These are phyloP conservation scores for Sisymbrium altissimum DNA, from an alignment of 345 rosid genomes.

Conservation along the genomic window DNA sequence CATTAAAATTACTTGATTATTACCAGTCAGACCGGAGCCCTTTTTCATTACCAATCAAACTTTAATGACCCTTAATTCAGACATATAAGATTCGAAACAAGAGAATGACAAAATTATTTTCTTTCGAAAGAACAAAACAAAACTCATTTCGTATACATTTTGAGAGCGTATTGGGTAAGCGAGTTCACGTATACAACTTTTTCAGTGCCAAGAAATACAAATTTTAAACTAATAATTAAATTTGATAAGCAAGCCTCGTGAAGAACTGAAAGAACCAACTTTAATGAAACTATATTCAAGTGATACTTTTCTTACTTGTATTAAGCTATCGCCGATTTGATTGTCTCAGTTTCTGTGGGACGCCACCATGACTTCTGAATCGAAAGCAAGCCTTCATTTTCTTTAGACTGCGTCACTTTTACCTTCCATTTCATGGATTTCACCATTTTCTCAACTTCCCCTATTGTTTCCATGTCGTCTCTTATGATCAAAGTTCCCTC, in stretches of 20 bases:
- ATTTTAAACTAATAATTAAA: not conserved
- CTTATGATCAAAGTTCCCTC: slow-evolving; percentile 69
- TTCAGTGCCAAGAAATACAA: not conserved
- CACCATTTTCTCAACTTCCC: slow-evolving; percentile 56
- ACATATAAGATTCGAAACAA: not conserved
- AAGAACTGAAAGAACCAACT: not conserved
- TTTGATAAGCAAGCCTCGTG: slow-evolving; percentile 2
- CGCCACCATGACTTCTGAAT: slow-evolving; percentile 75
- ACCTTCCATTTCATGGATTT: slow-evolving; percentile 70
- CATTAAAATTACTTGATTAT: not conserved
- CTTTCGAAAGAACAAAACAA: not conserved
- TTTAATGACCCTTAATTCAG: not conserved
- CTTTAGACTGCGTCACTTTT: slow-evolving; percentile 49
- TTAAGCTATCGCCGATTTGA: slow-evolving; percentile 54
- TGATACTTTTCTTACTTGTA: slow-evolving; percentile 4
- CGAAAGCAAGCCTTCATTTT: slow-evolving; percentile 52
- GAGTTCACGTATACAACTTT: not conserved
- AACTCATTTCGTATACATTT: not conserved
- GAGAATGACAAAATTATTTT: not conserved
- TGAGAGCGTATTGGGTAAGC: not conserved
- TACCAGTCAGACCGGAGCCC: too few species aligned
- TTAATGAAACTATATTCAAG: slow-evolving; percentile 12
- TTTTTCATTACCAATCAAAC: not conserved
- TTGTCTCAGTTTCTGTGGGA: slow-evolving; percentile 51
- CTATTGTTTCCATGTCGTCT: slow-evolving; percentile 55